Percentiles rank a stretch among this genome's conserved stretches.
phyloP scores from a whole-genome alignment of 768 basidiomycete genomes.

The Cystobasidium onofrii region DNA sequence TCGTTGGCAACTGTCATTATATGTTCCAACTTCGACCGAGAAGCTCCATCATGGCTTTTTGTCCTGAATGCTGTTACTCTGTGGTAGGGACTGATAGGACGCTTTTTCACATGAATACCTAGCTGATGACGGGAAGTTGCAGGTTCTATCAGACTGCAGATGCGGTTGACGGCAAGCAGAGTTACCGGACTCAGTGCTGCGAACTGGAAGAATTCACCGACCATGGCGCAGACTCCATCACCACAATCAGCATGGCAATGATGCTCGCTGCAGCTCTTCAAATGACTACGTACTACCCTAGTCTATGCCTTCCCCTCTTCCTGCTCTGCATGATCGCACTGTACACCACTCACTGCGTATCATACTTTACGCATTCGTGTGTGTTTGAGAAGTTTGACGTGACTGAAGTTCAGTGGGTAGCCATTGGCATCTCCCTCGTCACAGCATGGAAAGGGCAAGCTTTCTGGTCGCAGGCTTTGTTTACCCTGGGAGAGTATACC shows the following conservation, averaged over 20 bases:
- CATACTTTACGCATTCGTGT: neutral
- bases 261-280: conserved; percentile 6
- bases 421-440: neutral
- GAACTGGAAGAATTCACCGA: conserved; percentile 10
- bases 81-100: neutral
- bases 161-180: neutral
- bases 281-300: conserved; percentile 6
- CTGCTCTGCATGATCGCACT: neutral
- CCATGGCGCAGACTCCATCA: conserved; percentile 8
- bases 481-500: neutral
- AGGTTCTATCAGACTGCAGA: conserved; percentile 15
- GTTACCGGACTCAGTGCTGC: conserved; percentile 1
- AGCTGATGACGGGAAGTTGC: neutral
- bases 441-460: conserved; percentile 8
- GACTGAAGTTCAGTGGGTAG: neutral
- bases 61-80: neutral
- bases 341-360: neutral
- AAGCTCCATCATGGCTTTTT: neutral
- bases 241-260: conserved; percentile 6
- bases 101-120: neutral
- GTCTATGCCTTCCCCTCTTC: neutral
- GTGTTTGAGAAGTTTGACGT: conserved; percentile 4
- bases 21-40: neutral
- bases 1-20: neutral
- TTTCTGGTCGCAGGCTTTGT: neutral